These are phyloP conservation scores for Chlorencoelia australis DNA, from an alignment of 2,329 filamentous ascomycete species.

Conservation along the genomic window DNA sequence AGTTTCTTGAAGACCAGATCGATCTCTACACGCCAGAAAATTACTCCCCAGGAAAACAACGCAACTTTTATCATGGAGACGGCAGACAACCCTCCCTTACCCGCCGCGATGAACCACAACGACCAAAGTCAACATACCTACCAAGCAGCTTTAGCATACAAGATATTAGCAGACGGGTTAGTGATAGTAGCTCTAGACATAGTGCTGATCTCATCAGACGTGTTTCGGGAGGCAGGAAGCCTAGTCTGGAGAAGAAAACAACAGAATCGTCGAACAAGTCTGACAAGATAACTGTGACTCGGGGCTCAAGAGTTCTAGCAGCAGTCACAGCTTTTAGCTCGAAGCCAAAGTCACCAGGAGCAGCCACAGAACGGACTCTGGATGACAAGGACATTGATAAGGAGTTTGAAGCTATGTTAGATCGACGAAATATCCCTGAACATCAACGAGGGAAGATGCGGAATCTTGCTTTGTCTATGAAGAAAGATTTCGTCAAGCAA, in stretches of 20 bases:
- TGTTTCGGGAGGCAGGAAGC: slow-evolving; percentile 17
- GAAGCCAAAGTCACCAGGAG: slow-evolving; percentile 34
- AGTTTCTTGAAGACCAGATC: slow-evolving; percentile 28
- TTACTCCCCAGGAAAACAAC: slow-evolving; percentile 24
- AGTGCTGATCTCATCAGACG: slow-evolving; percentile 21
- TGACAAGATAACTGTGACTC: slow-evolving; percentile 32
- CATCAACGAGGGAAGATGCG: slow-evolving; percentile 94
- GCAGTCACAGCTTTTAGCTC: slow-evolving; percentile 53
- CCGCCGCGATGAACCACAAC: slow-evolving; percentile 15
- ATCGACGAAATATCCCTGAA: slow-evolving; percentile 85
- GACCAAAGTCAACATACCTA: slow-evolving; percentile 26
- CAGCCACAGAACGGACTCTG: slow-evolving; percentile 22
- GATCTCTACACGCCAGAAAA: slow-evolving; percentile 26
- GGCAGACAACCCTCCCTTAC: slow-evolving; percentile 20
- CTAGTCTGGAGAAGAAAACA: slow-evolving; percentile 19
- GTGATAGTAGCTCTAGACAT: slow-evolving; percentile 16
- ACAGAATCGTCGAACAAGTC: slow-evolving; percentile 22
- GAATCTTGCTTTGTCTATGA: slow-evolving; percentile 77
- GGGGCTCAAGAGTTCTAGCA: slow-evolving; percentile 48
- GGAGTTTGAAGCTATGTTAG: slow-evolving; percentile 56
- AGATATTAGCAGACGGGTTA: slow-evolving; percentile 23
- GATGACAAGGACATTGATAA: slow-evolving; percentile 45
- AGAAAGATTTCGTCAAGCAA: slow-evolving; percentile 89
- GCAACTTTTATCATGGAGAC: slow-evolving; percentile 21
- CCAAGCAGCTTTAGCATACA: slow-evolving; percentile 27